These are phyloP conservation scores for Arachis hypogaea DNA, from an alignment of 306 rosid genomes.

Conservation along the genomic window DNA sequence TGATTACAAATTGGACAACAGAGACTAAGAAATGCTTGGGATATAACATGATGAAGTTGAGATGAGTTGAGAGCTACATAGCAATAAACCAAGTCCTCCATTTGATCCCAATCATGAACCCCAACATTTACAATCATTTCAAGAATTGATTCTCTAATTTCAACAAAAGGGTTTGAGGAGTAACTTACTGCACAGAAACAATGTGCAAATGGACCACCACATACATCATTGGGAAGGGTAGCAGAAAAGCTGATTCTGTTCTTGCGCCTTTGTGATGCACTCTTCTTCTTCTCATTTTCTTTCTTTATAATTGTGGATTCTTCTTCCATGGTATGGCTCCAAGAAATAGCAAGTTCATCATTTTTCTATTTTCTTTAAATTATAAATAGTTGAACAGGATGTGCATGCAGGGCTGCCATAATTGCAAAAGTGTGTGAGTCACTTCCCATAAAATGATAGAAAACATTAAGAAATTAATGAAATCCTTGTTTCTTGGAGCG, in stretches of 20 bases:
- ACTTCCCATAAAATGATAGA: neutral
- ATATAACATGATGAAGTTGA: constrained; percentile 38
- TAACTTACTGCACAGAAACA: constrained; percentile 44
- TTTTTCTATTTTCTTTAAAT: neutral
- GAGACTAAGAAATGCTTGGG: constrained; percentile 45
- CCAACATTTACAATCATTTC: constrained; percentile 43
- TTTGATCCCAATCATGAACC: constrained; percentile 45
- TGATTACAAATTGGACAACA: neutral
- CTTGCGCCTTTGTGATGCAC: constrained; percentile 12
- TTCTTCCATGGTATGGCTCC: constrained; percentile 37
- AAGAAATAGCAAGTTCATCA: neutral
- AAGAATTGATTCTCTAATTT: constrained; percentile 44
- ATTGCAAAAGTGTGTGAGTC: neutral
- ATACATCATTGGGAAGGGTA: constrained; percentile 47
- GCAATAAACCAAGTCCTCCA: constrained; percentile 54
- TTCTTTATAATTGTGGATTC: constrained; percentile 4
- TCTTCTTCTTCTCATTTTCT: constrained; percentile 2
- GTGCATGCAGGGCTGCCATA: neutral
- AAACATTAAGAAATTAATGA: neutral
- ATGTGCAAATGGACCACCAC: constrained; percentile 41
- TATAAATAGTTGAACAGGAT: neutral
- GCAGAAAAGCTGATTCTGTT: constrained; percentile 49
- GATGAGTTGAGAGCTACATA: constrained; percentile 53
- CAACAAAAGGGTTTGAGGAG: constrained; percentile 39
- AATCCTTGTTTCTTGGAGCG: neutral